A percentile compares a stretch with the other conserved stretches of the same genome.
Conservation (phyloP, 495 filamentous ascomycete species). For the Tetracladium setigerum region DNA sequence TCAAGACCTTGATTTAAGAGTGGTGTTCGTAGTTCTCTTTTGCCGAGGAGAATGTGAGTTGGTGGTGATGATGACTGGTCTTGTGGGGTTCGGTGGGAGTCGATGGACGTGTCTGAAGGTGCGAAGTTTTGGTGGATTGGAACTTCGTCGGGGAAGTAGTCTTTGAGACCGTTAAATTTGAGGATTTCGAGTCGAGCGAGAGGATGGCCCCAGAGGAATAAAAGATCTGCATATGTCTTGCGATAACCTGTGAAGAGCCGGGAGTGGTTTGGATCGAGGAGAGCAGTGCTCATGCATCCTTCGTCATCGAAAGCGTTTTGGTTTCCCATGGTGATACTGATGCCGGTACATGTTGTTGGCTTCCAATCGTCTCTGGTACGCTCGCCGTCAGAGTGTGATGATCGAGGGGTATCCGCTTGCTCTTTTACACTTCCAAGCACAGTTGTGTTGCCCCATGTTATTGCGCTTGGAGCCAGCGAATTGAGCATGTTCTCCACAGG, state of each 20-base stretch:
- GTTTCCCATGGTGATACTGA: slow-evolving; percentile 63
- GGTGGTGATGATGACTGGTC: slow-evolving; percentile 17
- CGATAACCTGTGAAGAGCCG: slow-evolving; percentile 64
- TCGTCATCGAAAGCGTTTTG: slow-evolving; percentile 72
- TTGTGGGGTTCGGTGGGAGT: slow-evolving; percentile 10
- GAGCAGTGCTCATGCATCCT: slow-evolving; percentile 54
- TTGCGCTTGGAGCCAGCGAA: slow-evolving; percentile 47
- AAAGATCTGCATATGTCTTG: slow-evolving; percentile 70
- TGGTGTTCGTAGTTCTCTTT: slow-evolving; percentile 33
- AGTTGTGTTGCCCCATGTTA: slow-evolving; percentile 60
- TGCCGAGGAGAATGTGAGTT: slow-evolving; percentile 39
- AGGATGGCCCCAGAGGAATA: slow-evolving; percentile 75
- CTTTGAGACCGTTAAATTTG: slow-evolving; percentile 65
- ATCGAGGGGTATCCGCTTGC: slow-evolving; percentile 31
- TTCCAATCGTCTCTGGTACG: slow-evolving; percentile 28
- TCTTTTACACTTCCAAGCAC: slow-evolving; percentile 42
- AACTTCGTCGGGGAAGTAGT: slow-evolving; percentile 24
- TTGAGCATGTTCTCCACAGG: slow-evolving; percentile 60
- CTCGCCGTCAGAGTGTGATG: slow-evolving; percentile 38
- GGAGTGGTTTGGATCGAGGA: slow-evolving; percentile 58
- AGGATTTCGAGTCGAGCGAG: slow-evolving; percentile 71
- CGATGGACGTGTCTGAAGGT: slow-evolving; percentile 18
- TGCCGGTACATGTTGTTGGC: slow-evolving; percentile 30
- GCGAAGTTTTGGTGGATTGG: slow-evolving; percentile 12
- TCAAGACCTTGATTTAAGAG: slow-evolving; percentile 41